Base-by-base conservation (phyloP, 2,329 filamentous ascomycete genomes). In the Nothopassalora personata region DNA sequence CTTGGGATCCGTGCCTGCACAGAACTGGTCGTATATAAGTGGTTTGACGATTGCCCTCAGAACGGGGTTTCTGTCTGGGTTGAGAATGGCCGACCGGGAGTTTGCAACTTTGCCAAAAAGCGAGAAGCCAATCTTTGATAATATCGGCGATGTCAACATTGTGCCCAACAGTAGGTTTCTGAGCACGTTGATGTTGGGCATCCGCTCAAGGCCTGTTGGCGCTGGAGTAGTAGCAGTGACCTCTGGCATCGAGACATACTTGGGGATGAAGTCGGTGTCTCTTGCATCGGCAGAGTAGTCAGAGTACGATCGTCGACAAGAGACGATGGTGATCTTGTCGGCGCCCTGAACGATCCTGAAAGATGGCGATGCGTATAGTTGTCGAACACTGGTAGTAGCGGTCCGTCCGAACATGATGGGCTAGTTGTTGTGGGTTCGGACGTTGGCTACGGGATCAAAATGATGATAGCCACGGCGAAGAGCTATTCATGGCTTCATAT, bases 1-100 rank as follows among this genome's bases (percentile, higher is more conserved):
- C 1, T 59, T 56, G 45, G 75, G 73, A 54, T 78, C 82, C 30
- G 77, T 76, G 0, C 81, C 81, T 0, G 81, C 81, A 61, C 81
- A 83, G 69, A 84, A 84, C 50, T 84, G 82, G 59, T 82, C 77
- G 64, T 84, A 84, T 15, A 83, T 73, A 8, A 79, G 72, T 53
- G 76, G 75, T 63, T 77, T 77, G 28, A 80, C 69, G 3, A 79
- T 67, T 52, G 74, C 70, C 47, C 77, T 74, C 10, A 83, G 66
- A 3, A 81, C 18, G 0, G 73, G 73, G 64, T 81, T 81, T 15
- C 72, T 74, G 54, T 81, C 78, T 0, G 80, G 78, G 62, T 81
- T 78, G 33, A 81, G 68, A 1, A 81, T 54, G 1, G 71, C 57
- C 0, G 73, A 76, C 57, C 74, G 74, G 8, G 77, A 78, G 53